These are phyloP conservation scores for Paecilomyces sp. DNA, from an alignment of 2,329 filamentous ascomycete genomes.

Conservation along the genomic window DNA sequence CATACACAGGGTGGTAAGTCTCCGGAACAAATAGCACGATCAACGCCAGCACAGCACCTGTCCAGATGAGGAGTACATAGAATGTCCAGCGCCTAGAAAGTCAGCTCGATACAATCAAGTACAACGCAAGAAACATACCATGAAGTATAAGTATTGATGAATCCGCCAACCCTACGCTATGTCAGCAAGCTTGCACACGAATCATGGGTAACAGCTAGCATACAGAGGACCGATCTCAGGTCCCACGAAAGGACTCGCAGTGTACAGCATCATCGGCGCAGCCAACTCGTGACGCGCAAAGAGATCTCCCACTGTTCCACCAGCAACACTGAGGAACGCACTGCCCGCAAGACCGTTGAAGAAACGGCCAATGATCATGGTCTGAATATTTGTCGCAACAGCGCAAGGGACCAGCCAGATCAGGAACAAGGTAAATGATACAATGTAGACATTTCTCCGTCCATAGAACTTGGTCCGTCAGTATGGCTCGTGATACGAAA, in stretches of 20 bases:
- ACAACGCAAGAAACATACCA: constrained; percentile 42
- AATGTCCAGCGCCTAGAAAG: constrained; percentile 63
- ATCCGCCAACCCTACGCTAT: constrained; percentile 53
- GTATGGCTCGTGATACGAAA: neutral
- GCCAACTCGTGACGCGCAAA: constrained; percentile 64
- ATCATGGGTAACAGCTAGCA: constrained; percentile 6
- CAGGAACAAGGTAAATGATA: constrained; percentile 65
- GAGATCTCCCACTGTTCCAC: constrained; percentile 77
- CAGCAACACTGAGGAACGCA: constrained; percentile 61
- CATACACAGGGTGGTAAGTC: constrained; percentile 62
- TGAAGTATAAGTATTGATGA: constrained; percentile 67
- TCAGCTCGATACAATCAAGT: neutral
- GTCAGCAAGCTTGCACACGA: constrained; percentile 3
- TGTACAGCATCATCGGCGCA: constrained; percentile 77
- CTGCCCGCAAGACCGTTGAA: constrained; percentile 46
- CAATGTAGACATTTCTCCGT: constrained; percentile 70
- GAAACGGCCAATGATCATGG: constrained; percentile 71
- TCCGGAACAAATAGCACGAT: constrained; percentile 74
- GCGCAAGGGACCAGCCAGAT: constrained; percentile 78
- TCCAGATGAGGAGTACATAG: constrained; percentile 79
- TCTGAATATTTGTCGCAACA: constrained; percentile 72
- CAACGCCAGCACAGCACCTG: constrained; percentile 53
- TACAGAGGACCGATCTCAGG: constrained; percentile 50
- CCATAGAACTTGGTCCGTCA: constrained; percentile 60
- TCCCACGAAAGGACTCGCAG: constrained; percentile 53